Conservation (phyloP, 2,329 filamentous ascomycete species). For the Xylariales sp. region DNA sequence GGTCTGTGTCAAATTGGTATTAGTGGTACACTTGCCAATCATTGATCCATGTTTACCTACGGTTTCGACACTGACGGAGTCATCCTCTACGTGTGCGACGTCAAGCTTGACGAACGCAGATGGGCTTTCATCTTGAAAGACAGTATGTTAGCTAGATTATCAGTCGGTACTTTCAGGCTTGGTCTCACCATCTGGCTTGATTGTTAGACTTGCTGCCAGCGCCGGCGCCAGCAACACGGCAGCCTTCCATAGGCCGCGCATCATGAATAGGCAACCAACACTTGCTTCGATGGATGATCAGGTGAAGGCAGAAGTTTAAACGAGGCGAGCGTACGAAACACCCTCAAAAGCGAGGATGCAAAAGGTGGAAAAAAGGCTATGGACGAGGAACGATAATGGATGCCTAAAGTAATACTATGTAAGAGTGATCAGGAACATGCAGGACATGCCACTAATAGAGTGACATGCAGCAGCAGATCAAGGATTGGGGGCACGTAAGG, state of each 20-base stretch:
- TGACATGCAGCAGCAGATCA: slow-evolving; percentile 13
- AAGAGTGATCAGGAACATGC: slow-evolving; percentile 9
- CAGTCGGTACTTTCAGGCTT: no score
- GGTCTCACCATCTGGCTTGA: slow-evolving; percentile 5
- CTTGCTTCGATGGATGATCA: slow-evolving; percentile 1
- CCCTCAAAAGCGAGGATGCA: not conserved
- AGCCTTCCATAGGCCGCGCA: slow-evolving; percentile 30
- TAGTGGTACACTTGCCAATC: no score
- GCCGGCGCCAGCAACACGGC: slow-evolving; percentile 31
- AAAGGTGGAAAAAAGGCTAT: slow-evolving; percentile 3
- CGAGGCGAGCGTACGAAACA: slow-evolving; percentile 13
- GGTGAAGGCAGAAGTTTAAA: slow-evolving; percentile 9
- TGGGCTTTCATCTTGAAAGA: slow-evolving; percentile 12
- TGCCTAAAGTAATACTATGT: slow-evolving; percentile 12
- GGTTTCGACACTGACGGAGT: slow-evolving; percentile 15
- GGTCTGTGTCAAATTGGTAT: no score
- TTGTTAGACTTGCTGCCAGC: slow-evolving; percentile 23
- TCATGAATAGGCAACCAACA: slow-evolving; percentile 22
- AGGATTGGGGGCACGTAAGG: slow-evolving; percentile 9
- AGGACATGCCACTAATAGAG: slow-evolving; percentile 17
- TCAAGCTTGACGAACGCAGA: slow-evolving; percentile 23
- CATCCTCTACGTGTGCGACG: slow-evolving; percentile 14
- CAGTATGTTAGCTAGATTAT: no score
- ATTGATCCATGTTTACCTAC: no score
- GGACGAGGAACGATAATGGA: slow-evolving; percentile 12